A percentile compares a stretch with the other conserved stretches of the same genome.
These are phyloP conservation scores for Dendrothele bispora DNA, from an alignment of 768 basidiomycete genomes.

Conservation along the genomic window DNA sequence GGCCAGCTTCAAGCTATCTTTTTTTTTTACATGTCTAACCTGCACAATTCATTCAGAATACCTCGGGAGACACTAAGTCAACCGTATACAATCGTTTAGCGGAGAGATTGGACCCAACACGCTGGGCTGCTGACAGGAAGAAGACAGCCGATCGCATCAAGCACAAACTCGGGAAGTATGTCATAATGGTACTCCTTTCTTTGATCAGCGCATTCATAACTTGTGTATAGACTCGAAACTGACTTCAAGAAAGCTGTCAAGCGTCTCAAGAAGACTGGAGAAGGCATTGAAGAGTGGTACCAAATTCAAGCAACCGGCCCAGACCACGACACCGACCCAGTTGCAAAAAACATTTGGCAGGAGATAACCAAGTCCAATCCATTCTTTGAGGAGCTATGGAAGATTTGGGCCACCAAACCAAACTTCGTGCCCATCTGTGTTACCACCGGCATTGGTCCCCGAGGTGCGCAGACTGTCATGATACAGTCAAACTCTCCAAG, in stretches of 20 bases:
- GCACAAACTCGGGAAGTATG: background rate
- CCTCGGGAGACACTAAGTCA: too few relatives aligned
- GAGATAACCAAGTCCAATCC: background rate
- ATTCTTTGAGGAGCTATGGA: background rate
- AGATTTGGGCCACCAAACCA: background rate
- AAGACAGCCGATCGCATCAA: background rate
- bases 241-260: background rate
- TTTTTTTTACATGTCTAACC: too few relatives aligned
- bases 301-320: background rate
- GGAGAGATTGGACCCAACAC: too few relatives aligned
- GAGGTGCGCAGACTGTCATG: background rate
- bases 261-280: background rate
- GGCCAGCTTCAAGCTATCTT: too few relatives aligned
- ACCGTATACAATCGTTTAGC: too few relatives aligned
- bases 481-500: background rate
- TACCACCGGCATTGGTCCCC: background rate
- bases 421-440: constrained; percentile 2
- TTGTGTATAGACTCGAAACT: background rate
- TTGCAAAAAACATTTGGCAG: background rate
- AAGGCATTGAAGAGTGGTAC: background rate
- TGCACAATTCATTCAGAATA: too few relatives aligned
- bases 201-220: too few relatives aligned
- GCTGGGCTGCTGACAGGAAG: background rate
- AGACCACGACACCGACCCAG: background rate
- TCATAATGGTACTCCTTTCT: background rate